Conservation (phyloP, 1,284 basidiomycete genomes). For the Heterobasidion parviporum region DNA sequence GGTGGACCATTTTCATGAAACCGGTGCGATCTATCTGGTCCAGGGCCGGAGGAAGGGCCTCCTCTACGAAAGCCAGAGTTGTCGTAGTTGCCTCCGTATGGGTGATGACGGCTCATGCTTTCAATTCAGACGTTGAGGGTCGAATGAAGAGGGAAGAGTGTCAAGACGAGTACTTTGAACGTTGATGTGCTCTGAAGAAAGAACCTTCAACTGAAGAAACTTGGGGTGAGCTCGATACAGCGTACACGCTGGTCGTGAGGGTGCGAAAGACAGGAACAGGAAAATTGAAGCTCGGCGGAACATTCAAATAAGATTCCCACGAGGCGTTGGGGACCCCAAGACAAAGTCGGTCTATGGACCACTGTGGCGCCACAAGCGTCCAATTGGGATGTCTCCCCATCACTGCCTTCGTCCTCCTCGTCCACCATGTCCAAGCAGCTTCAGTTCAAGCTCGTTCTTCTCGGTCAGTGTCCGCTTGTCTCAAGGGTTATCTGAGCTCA, state of each 20-base stretch:
- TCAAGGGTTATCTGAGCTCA: too few relatives aligned
- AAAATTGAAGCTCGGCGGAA: neutral
- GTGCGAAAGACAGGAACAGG: neutral
- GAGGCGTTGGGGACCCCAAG: neutral
- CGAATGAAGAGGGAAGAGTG: slow-evolving; percentile 5
- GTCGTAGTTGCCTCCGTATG: slow-evolving; percentile 70
- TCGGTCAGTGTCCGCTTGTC: slow-evolving; percentile 45
- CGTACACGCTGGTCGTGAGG: neutral
- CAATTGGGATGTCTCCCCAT: slow-evolving; percentile 3
- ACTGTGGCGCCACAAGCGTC: neutral
- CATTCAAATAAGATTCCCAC: neutral
- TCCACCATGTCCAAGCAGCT: slow-evolving; percentile 69
- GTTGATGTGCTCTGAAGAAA: neutral
- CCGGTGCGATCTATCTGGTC: slow-evolving; percentile 66
- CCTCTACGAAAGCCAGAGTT: slow-evolving; percentile 46
- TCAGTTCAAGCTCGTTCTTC: slow-evolving; percentile 87
- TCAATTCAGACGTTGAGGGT: slow-evolving; percentile 22
- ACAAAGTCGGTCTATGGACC: neutral
- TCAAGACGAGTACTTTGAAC: neutral
- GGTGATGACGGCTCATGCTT: slow-evolving; percentile 80
- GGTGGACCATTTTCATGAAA: slow-evolving; percentile 50
- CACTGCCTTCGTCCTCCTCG: slow-evolving; percentile 16
- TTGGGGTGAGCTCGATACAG: neutral
- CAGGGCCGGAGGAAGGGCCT: slow-evolving; percentile 46
- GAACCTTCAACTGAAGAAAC: neutral